Conservation (phyloP, 768 basidiomycete genomes). For the Tulasnella sp. region DNA sequence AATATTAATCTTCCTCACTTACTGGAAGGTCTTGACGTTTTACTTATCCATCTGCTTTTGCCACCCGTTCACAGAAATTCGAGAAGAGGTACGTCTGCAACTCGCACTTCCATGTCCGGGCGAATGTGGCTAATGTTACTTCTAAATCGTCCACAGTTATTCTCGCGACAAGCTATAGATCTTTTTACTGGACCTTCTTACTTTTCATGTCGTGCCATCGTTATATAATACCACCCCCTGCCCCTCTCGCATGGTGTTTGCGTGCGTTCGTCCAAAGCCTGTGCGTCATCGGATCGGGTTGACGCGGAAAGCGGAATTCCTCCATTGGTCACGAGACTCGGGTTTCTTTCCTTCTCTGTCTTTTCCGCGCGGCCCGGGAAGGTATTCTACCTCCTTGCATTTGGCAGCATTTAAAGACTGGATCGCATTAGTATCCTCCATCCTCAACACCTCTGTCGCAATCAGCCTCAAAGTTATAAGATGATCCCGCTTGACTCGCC, state of each 20-base stretch:
- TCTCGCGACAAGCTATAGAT: conserved; percentile 61
- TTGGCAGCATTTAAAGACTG: not conserved
- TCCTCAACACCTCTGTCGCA: not conserved
- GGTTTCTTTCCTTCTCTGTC: not conserved
- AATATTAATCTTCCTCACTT: not conserved
- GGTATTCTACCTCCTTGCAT: not conserved
- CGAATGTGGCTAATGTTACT: conserved; percentile 16
- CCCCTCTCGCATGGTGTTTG: not conserved
- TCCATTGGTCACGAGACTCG: not conserved
- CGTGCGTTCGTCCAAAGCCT: not conserved
- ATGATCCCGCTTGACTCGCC: conserved; percentile 34
- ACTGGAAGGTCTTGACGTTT: not conserved
- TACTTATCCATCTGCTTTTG: not conserved
- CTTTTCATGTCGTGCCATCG: not conserved
- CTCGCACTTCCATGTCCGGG: conserved; percentile 12
- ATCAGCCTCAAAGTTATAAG: not conserved
- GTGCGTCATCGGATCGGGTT: not conserved
- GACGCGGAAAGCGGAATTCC: not conserved
- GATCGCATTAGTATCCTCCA: not conserved
- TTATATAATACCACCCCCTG: not conserved
- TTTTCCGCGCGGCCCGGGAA: not conserved
- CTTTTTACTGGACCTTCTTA: not conserved
- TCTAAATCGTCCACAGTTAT: conserved; percentile 47
- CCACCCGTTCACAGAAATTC: conserved; percentile 33
- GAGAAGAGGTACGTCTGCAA: conserved; percentile 52